These are phyloP conservation scores for Cladophialophora yegresii DNA, from an alignment of 2,329 filamentous ascomycete species.

Conservation along the genomic window DNA sequence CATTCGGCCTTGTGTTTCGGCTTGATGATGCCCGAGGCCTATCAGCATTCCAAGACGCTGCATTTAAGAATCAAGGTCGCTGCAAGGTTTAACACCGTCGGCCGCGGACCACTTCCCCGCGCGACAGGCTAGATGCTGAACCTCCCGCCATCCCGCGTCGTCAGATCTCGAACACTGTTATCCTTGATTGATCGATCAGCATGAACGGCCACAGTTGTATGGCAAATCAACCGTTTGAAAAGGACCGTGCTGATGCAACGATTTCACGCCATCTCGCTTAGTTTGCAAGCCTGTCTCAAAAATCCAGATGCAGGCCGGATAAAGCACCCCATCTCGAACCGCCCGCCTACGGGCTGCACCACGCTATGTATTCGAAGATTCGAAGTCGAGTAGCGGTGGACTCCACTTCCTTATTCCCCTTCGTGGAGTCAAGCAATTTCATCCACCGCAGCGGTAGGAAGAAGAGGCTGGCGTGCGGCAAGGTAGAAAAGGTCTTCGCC, in stretches of 20 bases:
- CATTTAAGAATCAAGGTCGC: conserved; percentile 12
- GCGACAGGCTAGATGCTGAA: conserved; percentile 27
- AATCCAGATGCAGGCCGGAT: background rate
- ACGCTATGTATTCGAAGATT: background rate
- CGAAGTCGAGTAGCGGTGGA: background rate
- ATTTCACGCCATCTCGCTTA: conserved; percentile 10
- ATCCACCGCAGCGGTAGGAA: background rate
- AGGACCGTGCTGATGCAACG: conserved; percentile 20
- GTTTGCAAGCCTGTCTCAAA: conserved; percentile 15
- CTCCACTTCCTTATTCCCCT: background rate
- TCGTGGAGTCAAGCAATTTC: background rate
- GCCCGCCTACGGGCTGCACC: background rate
- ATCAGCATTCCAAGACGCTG: background rate
- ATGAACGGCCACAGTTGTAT: conserved; percentile 10
- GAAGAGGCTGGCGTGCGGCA: background rate
- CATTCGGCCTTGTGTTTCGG: conserved; percentile 5
- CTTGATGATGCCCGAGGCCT: conserved; percentile 2
- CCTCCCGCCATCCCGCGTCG: conserved; percentile 21
- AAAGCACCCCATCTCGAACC: background rate
- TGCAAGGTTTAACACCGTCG: conserved; percentile 20
- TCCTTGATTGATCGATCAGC: conserved; percentile 16
- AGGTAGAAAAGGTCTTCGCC: background rate
- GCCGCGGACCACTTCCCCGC: conserved; percentile 15
- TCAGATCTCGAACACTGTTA: conserved; percentile 19
- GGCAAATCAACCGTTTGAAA: conserved; percentile 12